Evolutionary conservation across 768 basidiomycete genomes (phyloP).

Genomic region (Mycena amicta): DNA sequence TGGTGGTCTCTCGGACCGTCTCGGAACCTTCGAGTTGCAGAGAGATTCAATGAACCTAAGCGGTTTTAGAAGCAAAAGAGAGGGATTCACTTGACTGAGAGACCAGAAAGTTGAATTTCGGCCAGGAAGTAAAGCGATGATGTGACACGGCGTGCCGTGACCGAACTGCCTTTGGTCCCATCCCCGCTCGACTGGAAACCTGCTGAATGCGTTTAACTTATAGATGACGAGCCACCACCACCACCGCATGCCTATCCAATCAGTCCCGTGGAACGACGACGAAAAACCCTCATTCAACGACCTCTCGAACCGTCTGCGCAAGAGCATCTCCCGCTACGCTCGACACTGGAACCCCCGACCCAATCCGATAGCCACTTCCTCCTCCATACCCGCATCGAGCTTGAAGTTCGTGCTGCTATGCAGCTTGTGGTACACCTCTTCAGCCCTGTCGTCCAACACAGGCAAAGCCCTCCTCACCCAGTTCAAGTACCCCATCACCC

Average conservation of each 20-base stretch:
- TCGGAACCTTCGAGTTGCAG: no score
- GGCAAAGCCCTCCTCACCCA: constrained; percentile 93
- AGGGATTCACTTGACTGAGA: no score
- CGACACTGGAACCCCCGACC: constrained; percentile 20
- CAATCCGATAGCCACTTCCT: constrained; percentile 24
- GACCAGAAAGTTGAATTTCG: no score
- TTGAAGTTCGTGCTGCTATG: constrained; percentile 77
- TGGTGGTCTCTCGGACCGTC: no score
- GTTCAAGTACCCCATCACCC: constrained; percentile 93
- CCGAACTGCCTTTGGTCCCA: no score
- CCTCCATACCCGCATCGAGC: constrained; percentile 36
- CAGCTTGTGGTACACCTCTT: constrained; percentile 89
- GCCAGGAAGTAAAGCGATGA: no score
- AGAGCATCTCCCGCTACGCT: constrained; percentile 15
- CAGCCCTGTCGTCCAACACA: constrained; percentile 93
- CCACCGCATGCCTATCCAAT: constrained; percentile 17
- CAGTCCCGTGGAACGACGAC: constrained; percentile 22
- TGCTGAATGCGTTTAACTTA: no score
- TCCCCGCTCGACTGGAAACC: no score
- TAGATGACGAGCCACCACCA: no score
- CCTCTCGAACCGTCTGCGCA: constrained; percentile 16
- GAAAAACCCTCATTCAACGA: constrained; percentile 18
- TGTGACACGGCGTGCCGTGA: no score
- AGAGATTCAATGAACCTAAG: no score
- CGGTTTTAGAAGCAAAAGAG: no score